Evolutionary conservation across 2,329 filamentous ascomycete species (phyloP).

Genomic region (Catunica adiposa): DNA sequence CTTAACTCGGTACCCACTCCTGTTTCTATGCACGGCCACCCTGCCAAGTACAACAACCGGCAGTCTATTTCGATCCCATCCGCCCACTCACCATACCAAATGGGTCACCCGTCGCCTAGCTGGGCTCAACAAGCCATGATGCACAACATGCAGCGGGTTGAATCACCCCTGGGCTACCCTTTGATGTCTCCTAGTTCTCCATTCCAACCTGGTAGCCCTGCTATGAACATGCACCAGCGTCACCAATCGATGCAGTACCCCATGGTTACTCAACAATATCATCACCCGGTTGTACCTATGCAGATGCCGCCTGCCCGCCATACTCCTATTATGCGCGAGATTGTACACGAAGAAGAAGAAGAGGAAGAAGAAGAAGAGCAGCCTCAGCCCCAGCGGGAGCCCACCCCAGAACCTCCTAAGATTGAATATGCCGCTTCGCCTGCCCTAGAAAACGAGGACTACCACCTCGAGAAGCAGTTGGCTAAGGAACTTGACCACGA

Average conservation of each 20-base stretch:
- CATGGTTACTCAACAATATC: slow-evolving; percentile 32
- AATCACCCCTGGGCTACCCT: slow-evolving; percentile 47
- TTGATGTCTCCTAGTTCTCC: slow-evolving; percentile 50
- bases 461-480: slow-evolving; percentile 66
- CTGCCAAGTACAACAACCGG: slow-evolving; percentile 47
- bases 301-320: slow-evolving; percentile 27
- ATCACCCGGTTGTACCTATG: slow-evolving; percentile 32
- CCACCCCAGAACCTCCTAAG: neutral
- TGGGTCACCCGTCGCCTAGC: slow-evolving; percentile 44
- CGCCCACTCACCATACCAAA: slow-evolving; percentile 49
- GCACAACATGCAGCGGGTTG: slow-evolving; percentile 36
- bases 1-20: slow-evolving; percentile 55
- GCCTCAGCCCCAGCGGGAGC: neutral
- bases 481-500: slow-evolving; percentile 65
- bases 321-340: slow-evolving; percentile 50
- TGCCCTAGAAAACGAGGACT: slow-evolving; percentile 73
- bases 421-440: slow-evolving; percentile 56
- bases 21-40: slow-evolving; percentile 45
- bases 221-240: slow-evolving; percentile 34
- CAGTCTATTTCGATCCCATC: slow-evolving; percentile 55
- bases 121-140: slow-evolving; percentile 42
- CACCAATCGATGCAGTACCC: slow-evolving; percentile 44
- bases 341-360: slow-evolving; percentile 45
- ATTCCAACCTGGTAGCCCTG: slow-evolving; percentile 26
- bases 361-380: slow-evolving; percentile 33